Evolutionary conservation across 305 asterid genomes (phyloP), one percentile per base, ranked within the genome.

Genomic region (Ilex paraguariensis): DNA sequence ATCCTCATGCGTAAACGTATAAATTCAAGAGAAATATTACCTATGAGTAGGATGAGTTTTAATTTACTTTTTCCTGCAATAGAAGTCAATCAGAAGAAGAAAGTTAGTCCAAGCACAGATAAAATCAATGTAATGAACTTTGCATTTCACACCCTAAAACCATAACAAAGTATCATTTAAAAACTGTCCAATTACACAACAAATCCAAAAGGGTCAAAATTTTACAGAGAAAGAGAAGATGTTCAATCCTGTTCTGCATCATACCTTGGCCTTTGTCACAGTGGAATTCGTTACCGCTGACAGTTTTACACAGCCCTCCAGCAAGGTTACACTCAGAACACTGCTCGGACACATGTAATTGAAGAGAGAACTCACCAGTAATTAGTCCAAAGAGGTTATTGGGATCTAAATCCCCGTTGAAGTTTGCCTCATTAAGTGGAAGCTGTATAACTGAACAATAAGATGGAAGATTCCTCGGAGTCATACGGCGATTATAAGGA

Each of bases 21-120:
- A 21, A 21, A 21, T 21, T 46, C 14, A 8, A 46, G 10, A 69
- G 61, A 31, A 57, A 10, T 30, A 31, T 67, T 54, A 79, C 80
- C 57, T 53, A 28, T 21, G 28, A 21, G 28, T 21, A 21, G 28
- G 28, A 21, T 21, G 28, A 21, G 28, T 21, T 21, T 21, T 21
- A 21, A 21, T 21, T 21, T 21, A 21, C 28, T 21, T 21, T 21
- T 21, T 0, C 28, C 28, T 21, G 78, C 72, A 66, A 17, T 52
- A 13, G 60, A 10, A 69, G 11, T 21, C 28, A 21, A 21, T 21
- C 28, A 21, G 2, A 21, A 21, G 28, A 21, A 21, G 28, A 21
- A 21, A 21, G 2, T 21, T 21, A 21, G 28, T 21, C 28, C 28
- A 21, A 1, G 2, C 28, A 21, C 28, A 21, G 28, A 21, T 21